Evolutionary conservation across 2,329 filamentous ascomycete genomes (phyloP).

Genomic region (Cercospora beticola): DNA sequence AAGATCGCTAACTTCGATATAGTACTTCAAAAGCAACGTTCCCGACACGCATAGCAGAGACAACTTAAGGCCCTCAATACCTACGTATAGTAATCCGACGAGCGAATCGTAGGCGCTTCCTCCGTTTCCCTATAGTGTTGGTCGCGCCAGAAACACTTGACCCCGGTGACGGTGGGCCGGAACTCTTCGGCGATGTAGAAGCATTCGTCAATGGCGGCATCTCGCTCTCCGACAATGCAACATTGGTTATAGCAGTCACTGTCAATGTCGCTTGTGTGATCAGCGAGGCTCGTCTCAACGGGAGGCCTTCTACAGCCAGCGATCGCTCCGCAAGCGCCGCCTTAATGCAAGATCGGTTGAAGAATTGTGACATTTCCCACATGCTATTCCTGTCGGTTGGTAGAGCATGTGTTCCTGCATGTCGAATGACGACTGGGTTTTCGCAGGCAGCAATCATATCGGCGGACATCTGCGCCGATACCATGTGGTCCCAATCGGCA

Average conservation of each 20-base stretch:
- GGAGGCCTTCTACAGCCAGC: neutral
- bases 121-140: slow-evolving; percentile 1
- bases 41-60: too few relatives aligned
- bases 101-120: slow-evolving; percentile 12
- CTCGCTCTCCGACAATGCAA: slow-evolving; percentile 1
- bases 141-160: slow-evolving; percentile 1
- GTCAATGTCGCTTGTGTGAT: slow-evolving; percentile 8
- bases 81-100: slow-evolving; percentile 14
- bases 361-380: slow-evolving; percentile 20
- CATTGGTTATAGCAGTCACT: slow-evolving; percentile 10
- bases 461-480: slow-evolving; percentile 16
- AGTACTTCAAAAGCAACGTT: too few relatives aligned
- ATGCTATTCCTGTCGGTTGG: slow-evolving; percentile 20
- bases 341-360: slow-evolving; percentile 15
- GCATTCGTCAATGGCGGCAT: slow-evolving; percentile 7
- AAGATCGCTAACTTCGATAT: too few relatives aligned
- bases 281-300: neutral
- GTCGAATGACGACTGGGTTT: slow-evolving; percentile 14
- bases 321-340: slow-evolving; percentile 1
- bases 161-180: neutral
- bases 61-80: neutral
- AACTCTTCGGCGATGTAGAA: slow-evolving; percentile 3
- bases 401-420: slow-evolving; percentile 21
- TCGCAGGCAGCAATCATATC: slow-evolving; percentile 18
- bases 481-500: slow-evolving; percentile 25